Evolutionary conservation across 2,329 filamentous ascomycete species (phyloP), one percentile per base, ranked within the genome.

Genomic region (Botrytis fabae): DNA sequence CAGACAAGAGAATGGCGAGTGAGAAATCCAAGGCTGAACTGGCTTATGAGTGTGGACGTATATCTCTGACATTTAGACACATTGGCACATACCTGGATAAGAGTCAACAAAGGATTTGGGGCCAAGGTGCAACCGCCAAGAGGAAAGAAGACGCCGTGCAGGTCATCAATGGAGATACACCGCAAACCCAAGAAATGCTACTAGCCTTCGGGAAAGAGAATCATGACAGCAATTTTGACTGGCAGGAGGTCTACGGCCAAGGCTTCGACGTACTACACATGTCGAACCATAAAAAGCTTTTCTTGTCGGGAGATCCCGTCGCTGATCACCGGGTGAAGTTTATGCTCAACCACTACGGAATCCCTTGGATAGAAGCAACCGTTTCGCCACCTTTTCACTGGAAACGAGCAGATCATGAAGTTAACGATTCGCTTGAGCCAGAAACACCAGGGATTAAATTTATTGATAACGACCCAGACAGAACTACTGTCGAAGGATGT

Each of bases 11-110:
- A 40, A 84, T 88, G 0, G 82, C 85, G 1, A 83, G 85, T 1
- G 92, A 95, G 76, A 95, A 95, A 81, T 86, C 88, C 0, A 77
- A 84, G 0, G 87, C 88, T 9, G 95, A 98, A 81, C 86, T 90
- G 59, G 92, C 92, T 0, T 94, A 89, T 78, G 85, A 84, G 9
- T 92, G 94, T 10, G 90, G 91, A 64, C 92, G 96, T 64, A 97
- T 99, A 80, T 97, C 93, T 65, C 86, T 99, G 51, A 99, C 96
- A 0, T 98, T 99, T 81, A 88, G 96, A 62, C 86, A 89, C 38
- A 98, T 99, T 76, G 94, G 90, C 2, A 99, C 96, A 0, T 98
- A 94, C 79, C 83, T 97, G 62, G 86, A 91, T 77, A 84, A 85
- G 6, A 85, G 89, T n/a, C 85, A 88, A 57, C 85, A 85, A 44